Evolutionary conservation across 371 early-diverging fungal genomes (phyloP).

Genomic region (Zopfochytrium polystomum): DNA sequence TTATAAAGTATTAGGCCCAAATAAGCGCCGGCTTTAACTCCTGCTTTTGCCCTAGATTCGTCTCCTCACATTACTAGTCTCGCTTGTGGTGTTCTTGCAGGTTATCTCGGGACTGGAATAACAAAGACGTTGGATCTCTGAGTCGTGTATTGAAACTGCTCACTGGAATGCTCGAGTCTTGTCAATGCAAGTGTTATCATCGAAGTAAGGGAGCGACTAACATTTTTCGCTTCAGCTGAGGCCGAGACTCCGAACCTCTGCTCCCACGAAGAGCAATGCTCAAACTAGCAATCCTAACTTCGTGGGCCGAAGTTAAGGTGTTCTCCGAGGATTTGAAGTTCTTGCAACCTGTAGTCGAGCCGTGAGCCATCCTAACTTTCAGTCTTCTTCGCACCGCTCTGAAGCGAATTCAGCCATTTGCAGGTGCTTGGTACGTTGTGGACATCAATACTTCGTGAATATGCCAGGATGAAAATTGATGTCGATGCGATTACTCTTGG

Average conservation of each 20-base stretch:
- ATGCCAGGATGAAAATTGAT: conserved; percentile 38
- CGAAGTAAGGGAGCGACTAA: conserved; percentile 20
- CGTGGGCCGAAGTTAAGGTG: conserved; percentile 79
- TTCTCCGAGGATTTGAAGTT: conserved; percentile 54
- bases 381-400: background rate
- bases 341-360: conserved; percentile 61
- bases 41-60: conserved; percentile 76
- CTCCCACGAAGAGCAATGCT: conserved; percentile 73
- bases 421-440: conserved; percentile 33
- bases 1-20: conserved; percentile 63
- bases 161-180: conserved; percentile 66
- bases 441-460: conserved; percentile 33
- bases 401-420: conserved; percentile 18
- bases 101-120: conserved; percentile 81
- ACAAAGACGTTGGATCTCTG: conserved; percentile 71
- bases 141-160: conserved; percentile 70
- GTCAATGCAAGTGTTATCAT: conserved; percentile 52
- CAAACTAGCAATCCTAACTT: conserved; percentile 69
- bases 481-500: conserved; percentile 19
- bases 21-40: conserved; percentile 82
- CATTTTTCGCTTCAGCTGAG: conserved; percentile 32
- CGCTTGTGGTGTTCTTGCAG: conserved; percentile 80
- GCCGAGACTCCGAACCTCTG: conserved; percentile 28
- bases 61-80: conserved; percentile 73
- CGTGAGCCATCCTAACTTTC: conserved; percentile 35